Evolutionary conservation across 2,329 filamentous ascomycete species (phyloP).

Genomic region (Sordariomycetes sp.): DNA sequence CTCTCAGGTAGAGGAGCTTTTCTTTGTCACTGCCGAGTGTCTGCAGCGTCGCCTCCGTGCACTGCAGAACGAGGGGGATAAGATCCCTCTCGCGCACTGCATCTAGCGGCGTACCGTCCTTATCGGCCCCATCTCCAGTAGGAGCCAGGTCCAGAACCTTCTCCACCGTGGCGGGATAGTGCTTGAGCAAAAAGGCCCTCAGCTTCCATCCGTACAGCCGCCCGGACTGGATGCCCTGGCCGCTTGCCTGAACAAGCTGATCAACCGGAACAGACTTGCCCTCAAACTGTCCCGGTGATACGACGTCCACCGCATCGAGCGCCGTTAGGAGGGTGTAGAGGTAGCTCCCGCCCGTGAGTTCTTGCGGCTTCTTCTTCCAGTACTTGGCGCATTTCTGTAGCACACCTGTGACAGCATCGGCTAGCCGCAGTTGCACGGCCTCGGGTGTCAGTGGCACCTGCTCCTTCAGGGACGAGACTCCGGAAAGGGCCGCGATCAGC

Average conservation of each 20-base stretch:
- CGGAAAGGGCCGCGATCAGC: conserved; percentile 16
- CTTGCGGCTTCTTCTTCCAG: conserved; percentile 3
- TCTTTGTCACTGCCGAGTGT: conserved; percentile 5
- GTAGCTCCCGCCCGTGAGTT: not conserved
- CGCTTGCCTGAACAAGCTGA: conserved; percentile 23
- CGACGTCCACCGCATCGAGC: conserved; percentile 6
- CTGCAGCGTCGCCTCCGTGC: not conserved
- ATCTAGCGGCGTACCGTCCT: not conserved
- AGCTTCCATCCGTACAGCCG: conserved; percentile 33
- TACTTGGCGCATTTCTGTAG: conserved; percentile 6
- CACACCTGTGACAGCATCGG: conserved; percentile 5
- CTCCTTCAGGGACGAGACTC: conserved; percentile 13
- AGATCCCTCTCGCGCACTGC: not conserved
- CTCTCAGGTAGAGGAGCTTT: conserved; percentile 26
- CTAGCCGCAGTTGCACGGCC: conserved; percentile 6
- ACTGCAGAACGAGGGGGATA: conserved; percentile 2
- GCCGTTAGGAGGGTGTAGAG: conserved; percentile 8
- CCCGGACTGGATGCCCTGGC: conserved; percentile 20
- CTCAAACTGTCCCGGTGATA: conserved; percentile 4
- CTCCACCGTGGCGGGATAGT: conserved; percentile 5
- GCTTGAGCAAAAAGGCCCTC: conserved; percentile 26
- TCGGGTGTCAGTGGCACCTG: conserved; percentile 13
- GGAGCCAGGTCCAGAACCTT: not conserved
- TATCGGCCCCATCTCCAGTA: not conserved
- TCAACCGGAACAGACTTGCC: conserved; percentile 12